A percentile compares a stretch with the other conserved stretches of the same genome.
phyloP scores from a whole-genome alignment of 2,329 filamentous ascomycete species.

The Calonectria multiphialidica region DNA sequence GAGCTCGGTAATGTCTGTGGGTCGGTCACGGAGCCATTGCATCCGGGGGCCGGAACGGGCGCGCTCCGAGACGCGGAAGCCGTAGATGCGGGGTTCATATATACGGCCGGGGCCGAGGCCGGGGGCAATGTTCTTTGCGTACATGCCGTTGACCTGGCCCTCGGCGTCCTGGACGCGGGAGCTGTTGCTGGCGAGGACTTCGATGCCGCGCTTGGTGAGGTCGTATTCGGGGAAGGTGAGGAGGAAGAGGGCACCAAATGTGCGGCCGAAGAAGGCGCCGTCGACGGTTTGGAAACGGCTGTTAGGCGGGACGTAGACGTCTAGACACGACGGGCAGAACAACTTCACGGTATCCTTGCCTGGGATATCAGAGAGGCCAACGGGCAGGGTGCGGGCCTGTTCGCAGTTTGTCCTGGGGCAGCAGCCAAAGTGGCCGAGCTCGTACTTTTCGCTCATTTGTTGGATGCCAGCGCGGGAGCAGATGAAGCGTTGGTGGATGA shows the following conservation, averaged over 20 bases:
- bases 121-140: constrained; percentile 87
- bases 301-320: constrained; percentile 97
- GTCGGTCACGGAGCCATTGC: constrained; percentile 94
- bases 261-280: constrained; percentile 97
- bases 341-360: constrained; percentile 98
- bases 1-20: constrained; percentile 82
- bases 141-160: constrained; percentile 84
- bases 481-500: constrained; percentile 99
- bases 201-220: constrained; percentile 77
- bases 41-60: constrained; percentile 92
- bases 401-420: constrained; percentile 97
- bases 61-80: constrained; percentile 92
- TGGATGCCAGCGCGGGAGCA: constrained; percentile 96
- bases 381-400: constrained; percentile 89
- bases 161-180: constrained; percentile 57
- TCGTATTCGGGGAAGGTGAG: constrained; percentile 99
- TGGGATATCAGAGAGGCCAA: constrained; percentile 93
- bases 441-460: constrained; percentile 99
- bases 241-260: constrained; percentile 96
- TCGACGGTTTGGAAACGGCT: constrained; percentile 97
- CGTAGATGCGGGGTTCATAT: constrained; percentile 96
- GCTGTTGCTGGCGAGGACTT: constrained; percentile 60
- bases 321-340: constrained; percentile 95
- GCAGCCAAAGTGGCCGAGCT: constrained; percentile 93
- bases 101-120: constrained; percentile 85